Evolutionary conservation across 139 green algal genomes (phyloP).

Genomic region (Chlorella sp.): DNA sequence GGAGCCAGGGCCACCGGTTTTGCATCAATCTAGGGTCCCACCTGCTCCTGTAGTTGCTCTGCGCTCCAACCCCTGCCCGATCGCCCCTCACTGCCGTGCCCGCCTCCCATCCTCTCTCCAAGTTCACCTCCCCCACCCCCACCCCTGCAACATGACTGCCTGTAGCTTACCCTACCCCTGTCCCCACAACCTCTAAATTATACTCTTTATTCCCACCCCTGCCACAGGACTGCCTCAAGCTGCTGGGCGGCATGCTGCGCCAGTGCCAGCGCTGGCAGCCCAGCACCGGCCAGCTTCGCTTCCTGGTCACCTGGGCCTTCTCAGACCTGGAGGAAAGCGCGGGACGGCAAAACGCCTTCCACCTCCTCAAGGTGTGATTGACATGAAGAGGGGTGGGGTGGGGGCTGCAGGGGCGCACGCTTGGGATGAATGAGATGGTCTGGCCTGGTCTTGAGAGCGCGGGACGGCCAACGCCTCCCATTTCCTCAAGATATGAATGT

Average conservation of each 20-base stretch:
- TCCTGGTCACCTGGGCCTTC: constrained; percentile 83
- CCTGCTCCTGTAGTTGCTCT: not conserved
- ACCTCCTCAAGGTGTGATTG: constrained; percentile 60
- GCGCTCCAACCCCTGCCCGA: not conserved
- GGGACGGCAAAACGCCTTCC: constrained; percentile 66
- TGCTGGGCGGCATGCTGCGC: constrained; percentile 80
- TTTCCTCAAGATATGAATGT: too few relatives aligned
- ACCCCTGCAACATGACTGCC: too few relatives aligned
- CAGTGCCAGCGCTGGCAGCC: constrained; percentile 70
- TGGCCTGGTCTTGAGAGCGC: too few relatives aligned
- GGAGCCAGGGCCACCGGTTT: not conserved
- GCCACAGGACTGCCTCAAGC: constrained; percentile 69
- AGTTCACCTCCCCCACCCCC: not conserved
- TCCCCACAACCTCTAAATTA: too few relatives aligned
- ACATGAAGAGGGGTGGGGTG: too few relatives aligned
- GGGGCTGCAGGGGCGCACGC: too few relatives aligned
- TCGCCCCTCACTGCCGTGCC: not conserved
- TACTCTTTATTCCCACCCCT: too few relatives aligned
- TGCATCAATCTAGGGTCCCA: not conserved
- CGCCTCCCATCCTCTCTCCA: too few relatives aligned
- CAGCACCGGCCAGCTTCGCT: constrained; percentile 69
- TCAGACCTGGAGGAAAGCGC: constrained; percentile 74
- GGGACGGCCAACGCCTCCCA: too few relatives aligned
- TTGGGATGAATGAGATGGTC: too few relatives aligned
- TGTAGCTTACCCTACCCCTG: too few relatives aligned